These are phyloP conservation scores for Metahyphopichia silvanorum DNA, from an alignment of 805 yeast species.

Conservation along the genomic window DNA sequence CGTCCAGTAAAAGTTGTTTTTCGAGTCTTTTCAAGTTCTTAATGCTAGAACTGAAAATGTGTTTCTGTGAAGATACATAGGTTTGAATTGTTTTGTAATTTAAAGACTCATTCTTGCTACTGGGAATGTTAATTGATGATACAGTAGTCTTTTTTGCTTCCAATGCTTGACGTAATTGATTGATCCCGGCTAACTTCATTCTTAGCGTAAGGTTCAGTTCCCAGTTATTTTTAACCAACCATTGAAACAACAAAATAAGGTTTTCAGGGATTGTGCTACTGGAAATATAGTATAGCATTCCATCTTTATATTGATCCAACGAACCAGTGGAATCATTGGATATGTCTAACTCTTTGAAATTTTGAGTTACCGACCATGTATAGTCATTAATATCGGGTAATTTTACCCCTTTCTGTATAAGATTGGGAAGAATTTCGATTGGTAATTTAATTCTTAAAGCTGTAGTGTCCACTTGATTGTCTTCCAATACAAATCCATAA, in stretches of 20 bases:
- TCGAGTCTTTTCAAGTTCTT: conserved; percentile 47
- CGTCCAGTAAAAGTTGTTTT: conserved; percentile 35
- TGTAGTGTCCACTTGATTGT: conserved; percentile 56
- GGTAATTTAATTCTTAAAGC: conserved; percentile 61
- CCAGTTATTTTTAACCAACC: conserved; percentile 45
- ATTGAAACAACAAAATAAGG: conserved; percentile 53
- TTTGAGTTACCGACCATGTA: conserved; percentile 33
- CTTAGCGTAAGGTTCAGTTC: conserved; percentile 49
- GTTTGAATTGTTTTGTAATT: conserved; percentile 28
- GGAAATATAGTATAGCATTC: conserved; percentile 39
- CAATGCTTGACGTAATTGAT: conserved; percentile 50
- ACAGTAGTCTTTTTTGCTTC: conserved; percentile 45
- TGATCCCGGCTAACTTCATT: conserved; percentile 59
- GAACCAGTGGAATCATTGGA: conserved; percentile 4
- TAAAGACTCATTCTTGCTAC: conserved; percentile 11
- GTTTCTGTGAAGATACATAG: conserved; percentile 50
- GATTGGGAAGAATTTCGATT: conserved; percentile 21
- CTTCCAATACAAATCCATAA: conserved; percentile 70
- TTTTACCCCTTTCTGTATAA: conserved; percentile 34
- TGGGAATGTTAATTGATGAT: conserved; percentile 19
- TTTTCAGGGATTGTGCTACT: conserved; percentile 36
- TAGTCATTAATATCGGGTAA: conserved; percentile 34
- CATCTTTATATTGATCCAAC: conserved; percentile 23
- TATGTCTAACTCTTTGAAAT: too few species aligned
- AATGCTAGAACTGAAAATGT: conserved; percentile 40